A percentile compares a stretch with the other conserved stretches of the same genome.
phyloP scores from a whole-genome alignment of 768 basidiomycete genomes.

The Pholiota conissans region DNA sequence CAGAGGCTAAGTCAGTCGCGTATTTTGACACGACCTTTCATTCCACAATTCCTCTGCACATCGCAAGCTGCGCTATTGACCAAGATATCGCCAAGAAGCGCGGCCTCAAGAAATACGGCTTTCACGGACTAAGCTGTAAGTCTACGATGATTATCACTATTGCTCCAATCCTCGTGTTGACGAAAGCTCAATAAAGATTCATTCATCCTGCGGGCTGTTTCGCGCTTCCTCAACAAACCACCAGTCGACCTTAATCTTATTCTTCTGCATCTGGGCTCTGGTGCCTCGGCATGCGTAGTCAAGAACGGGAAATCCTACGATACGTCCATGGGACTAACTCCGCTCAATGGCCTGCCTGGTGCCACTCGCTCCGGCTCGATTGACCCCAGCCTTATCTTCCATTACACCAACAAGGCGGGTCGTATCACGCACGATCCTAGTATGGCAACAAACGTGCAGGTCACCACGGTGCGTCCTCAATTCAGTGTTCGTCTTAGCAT shows the following conservation, averaged over 20 bases:
- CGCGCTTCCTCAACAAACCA: constrained; percentile 58
- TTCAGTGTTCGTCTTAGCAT: background rate
- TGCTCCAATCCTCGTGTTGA: background rate
- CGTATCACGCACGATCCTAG: constrained; percentile 55
- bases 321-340: constrained; percentile 92
- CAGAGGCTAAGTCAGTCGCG: constrained; percentile 71
- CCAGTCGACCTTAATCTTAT: constrained; percentile 66
- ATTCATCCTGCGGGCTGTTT: constrained; percentile 66
- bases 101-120: constrained; percentile 86
- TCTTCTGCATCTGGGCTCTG: constrained; percentile 87
- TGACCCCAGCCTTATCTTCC: constrained; percentile 88
- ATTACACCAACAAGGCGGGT: constrained; percentile 60
- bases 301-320: constrained; percentile 72
- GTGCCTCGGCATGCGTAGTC: constrained; percentile 82
- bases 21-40: constrained; percentile 92
- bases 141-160: constrained; percentile 7
- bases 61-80: constrained; percentile 79
- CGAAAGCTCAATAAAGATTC: constrained; percentile 40
- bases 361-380: constrained; percentile 83
- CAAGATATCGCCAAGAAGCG: constrained; percentile 58
- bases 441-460: constrained; percentile 44
- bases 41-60: constrained; percentile 69
- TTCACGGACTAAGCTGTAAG: constrained; percentile 82
- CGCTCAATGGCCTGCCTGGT: constrained; percentile 84
- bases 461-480: constrained; percentile 43